These are phyloP conservation scores for Chloranthus sessilifolius DNA, from an alignment of 164 flowering plant species.

Conservation along the genomic window DNA sequence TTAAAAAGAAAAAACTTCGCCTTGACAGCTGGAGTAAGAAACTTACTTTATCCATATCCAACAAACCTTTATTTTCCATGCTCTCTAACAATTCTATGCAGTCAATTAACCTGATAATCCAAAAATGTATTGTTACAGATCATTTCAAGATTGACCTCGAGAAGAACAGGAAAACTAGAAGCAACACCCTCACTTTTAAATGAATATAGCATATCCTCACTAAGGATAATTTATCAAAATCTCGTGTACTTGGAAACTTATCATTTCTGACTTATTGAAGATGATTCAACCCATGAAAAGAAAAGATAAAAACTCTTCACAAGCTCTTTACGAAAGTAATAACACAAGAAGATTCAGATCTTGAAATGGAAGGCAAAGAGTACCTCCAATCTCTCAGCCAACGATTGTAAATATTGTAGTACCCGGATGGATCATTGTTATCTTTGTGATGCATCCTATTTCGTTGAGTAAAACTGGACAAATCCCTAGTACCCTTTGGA, in stretches of 20 bases:
- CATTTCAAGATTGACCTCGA: constrained; percentile 9
- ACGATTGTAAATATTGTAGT: constrained; percentile 40
- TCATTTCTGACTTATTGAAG: too few relatives aligned
- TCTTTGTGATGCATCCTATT: constrained; percentile 24
- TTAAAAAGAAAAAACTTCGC: neutral
- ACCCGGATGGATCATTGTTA: constrained; percentile 24
- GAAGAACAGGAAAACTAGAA: neutral
- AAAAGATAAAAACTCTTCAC: neutral
- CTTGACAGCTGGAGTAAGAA: constrained; percentile 5
- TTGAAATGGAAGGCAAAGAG: constrained; percentile 4
- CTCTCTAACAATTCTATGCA: constrained; percentile 72
- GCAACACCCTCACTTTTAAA: neutral
- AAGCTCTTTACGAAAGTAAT: neutral
- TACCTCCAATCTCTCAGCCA: constrained; percentile 71
- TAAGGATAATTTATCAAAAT: neutral
- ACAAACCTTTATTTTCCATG: constrained; percentile 51
- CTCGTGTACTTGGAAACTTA: too few relatives aligned
- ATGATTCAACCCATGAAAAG: neutral
- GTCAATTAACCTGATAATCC: constrained; percentile 52
- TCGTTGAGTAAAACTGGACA: constrained; percentile 14
- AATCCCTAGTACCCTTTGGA: constrained; percentile 10
- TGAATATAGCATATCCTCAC: neutral
- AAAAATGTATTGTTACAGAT: neutral
- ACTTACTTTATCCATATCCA: constrained; percentile 81
- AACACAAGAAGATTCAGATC: neutral